phyloP scores from a whole-genome alignment of 176 grass and related monocot genomes.

The Melocanna baccifera region DNA sequence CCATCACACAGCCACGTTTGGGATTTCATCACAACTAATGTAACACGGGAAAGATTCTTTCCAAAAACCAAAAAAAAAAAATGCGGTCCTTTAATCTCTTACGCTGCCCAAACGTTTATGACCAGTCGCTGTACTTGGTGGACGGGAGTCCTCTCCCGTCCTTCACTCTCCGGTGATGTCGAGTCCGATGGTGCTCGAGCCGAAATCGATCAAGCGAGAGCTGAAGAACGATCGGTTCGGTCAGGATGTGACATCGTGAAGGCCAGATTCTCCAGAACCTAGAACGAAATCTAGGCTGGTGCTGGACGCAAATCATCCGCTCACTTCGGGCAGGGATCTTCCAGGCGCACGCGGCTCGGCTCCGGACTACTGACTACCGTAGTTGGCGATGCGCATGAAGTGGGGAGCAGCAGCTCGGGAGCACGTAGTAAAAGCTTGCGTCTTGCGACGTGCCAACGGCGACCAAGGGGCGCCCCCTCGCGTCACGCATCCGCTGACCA shows the following conservation, averaged over 20 bases:
- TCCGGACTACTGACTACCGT: background rate
- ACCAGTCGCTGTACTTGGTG: background rate
- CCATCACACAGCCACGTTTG: too few species aligned
- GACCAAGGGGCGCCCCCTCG: background rate
- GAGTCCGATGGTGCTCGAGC: background rate
- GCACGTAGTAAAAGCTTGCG: background rate
- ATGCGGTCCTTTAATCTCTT: background rate
- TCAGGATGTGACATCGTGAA: background rate
- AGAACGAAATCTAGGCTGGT: background rate
- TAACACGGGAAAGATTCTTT: background rate
- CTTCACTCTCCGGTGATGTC: background rate
- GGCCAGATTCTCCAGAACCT: too few species aligned
- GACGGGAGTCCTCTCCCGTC: background rate
- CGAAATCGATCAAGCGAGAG: background rate
- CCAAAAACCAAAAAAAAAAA: too few species aligned
- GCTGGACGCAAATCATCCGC: background rate
- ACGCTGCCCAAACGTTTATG: background rate
- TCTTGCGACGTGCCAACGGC: background rate
- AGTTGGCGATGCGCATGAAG: background rate
- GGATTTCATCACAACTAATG: too few species aligned
- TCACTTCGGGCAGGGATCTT: background rate
- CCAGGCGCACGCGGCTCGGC: background rate
- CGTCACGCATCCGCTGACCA: conserved; percentile 16
- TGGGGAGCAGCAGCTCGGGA: background rate
- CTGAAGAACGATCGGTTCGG: background rate